These are phyloP conservation scores for Globisporangium cederbergense DNA, from an alignment of 352 stramenopile species.

Conservation along the genomic window DNA sequence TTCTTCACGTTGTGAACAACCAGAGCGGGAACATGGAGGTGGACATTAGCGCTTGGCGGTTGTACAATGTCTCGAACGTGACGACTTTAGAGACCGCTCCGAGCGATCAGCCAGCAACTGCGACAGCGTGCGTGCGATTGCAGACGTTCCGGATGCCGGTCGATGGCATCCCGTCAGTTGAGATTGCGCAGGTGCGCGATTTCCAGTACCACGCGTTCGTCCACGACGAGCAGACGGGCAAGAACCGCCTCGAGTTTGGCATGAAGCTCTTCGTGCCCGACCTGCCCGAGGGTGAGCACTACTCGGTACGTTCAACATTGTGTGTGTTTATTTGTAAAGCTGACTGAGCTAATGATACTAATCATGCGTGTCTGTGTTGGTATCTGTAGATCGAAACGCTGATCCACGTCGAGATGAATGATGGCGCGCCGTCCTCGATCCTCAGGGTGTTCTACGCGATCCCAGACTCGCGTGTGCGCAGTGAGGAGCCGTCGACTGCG, in stretches of 20 bases:
- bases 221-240: conserved; percentile 18
- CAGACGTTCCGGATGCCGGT: conserved; percentile 60
- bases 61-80: neutral
- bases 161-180: conserved; percentile 37
- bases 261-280: conserved; percentile 60
- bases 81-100: conserved; percentile 1
- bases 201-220: conserved; percentile 61
- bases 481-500: conserved; percentile 4
- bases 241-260: conserved; percentile 54
- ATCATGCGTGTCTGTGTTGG: neutral
- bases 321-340: neutral
- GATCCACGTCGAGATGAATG: conserved; percentile 34
- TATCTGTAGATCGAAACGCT: conserved; percentile 39
- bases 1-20: conserved; percentile 32
- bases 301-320: conserved; percentile 37
- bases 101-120: neutral
- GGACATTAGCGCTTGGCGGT: conserved; percentile 56
- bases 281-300: conserved; percentile 48
- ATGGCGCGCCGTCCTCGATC: conserved; percentile 22
- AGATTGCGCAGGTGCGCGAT: conserved; percentile 47
- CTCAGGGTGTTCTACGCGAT: conserved; percentile 48
- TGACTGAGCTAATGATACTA: neutral
- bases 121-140: conserved; percentile 39
- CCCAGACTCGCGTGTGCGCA: conserved; percentile 7
- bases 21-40: conserved; percentile 57